These are phyloP conservation scores for Plasmodium cynomolgi DNA, from an alignment of 169 alveolate genomes.

Conservation along the genomic window DNA sequence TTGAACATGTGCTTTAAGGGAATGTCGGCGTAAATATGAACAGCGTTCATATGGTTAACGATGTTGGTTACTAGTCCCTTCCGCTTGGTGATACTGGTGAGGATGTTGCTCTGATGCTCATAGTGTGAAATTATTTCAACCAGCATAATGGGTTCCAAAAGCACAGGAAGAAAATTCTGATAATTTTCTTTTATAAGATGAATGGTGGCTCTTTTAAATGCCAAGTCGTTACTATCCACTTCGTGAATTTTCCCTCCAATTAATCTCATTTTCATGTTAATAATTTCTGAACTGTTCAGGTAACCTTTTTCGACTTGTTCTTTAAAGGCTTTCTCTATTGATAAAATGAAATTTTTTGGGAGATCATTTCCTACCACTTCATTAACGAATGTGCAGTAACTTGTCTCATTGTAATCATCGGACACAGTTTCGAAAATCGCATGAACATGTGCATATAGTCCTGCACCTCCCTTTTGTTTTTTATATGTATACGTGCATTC, in stretches of 20 bases:
- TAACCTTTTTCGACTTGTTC: constrained; percentile 93
- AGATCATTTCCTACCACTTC: constrained; percentile 91
- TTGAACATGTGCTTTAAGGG: constrained; percentile 95
- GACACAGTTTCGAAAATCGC: constrained; percentile 93
- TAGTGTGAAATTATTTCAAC: constrained; percentile 93
- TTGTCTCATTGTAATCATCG: constrained; percentile 80
- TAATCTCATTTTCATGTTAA: constrained; percentile 91
- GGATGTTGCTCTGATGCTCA: constrained; percentile 87
- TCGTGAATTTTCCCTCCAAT: constrained; percentile 94
- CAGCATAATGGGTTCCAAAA: constrained; percentile 94
- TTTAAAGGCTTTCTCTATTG: constrained; percentile 95
- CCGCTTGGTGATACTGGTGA: constrained; percentile 91
- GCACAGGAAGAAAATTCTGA: constrained; percentile 88
- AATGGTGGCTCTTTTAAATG: constrained; percentile 94
- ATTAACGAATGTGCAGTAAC: constrained; percentile 79
- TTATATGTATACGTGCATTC: constrained; percentile 94
- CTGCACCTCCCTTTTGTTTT: constrained; percentile 98
- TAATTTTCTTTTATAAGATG: constrained; percentile 78
- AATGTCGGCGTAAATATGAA: constrained; percentile 92
- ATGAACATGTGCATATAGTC: constrained; percentile 94
- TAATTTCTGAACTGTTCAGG: constrained; percentile 93
- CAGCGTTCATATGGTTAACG: constrained; percentile 85
- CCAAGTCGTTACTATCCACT: constrained; percentile 94
- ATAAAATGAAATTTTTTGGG: constrained; percentile 93
- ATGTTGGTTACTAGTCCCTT: constrained; percentile 93